Base-by-base conservation (phyloP, 164 flowering plant species). In the Stephania cephalantha region DNA sequence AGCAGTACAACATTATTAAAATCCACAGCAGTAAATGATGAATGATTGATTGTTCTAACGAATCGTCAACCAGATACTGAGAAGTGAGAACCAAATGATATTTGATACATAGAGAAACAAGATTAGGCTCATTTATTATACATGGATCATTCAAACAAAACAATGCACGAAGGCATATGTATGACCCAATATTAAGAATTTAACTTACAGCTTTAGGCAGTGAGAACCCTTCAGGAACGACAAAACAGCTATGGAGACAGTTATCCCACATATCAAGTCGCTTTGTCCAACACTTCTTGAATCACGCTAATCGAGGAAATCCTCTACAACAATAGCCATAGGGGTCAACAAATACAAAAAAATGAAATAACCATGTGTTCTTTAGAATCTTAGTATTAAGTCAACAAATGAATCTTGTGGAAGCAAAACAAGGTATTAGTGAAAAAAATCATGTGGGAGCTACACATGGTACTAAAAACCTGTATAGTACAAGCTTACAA, bases 231-330 rank as follows among this genome's bases (percentile, higher is more conserved):
- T 86, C 81, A 20, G 99, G 96, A 76, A 93, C 93, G 71, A 73
- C 72, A 81, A 95, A 95, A 83, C 89, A 86, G 79, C 87, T 89
- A 3, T 70, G 82, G 46, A 90, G 84, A 76, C 94, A 90, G 50
- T 93, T 90, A 72, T 93, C 96, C 99, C 99, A 95, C 89, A 84
- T 81, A 71, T 55, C 83, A 81, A 95, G 70, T 30, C 85, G 83
- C 78, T n/a, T 83, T 85, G 73, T 88, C 88, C 84, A 93, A 71
- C 44, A 69, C 83, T 53, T 81, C 82, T 78, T 90, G 88, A 70
- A 90, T 74, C 82, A 76, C 75, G 25, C 78, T 85, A 11, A 95
- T 53, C 5, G 75, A 58, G 67, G 76, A 79, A 78, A 87, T 75
- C 67, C 97, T 96, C 97, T 92, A 42, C 71, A n/a, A 82, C 69